Evolutionary conservation across 768 basidiomycete species (phyloP).

Genomic region (Podaxis sp.): DNA sequence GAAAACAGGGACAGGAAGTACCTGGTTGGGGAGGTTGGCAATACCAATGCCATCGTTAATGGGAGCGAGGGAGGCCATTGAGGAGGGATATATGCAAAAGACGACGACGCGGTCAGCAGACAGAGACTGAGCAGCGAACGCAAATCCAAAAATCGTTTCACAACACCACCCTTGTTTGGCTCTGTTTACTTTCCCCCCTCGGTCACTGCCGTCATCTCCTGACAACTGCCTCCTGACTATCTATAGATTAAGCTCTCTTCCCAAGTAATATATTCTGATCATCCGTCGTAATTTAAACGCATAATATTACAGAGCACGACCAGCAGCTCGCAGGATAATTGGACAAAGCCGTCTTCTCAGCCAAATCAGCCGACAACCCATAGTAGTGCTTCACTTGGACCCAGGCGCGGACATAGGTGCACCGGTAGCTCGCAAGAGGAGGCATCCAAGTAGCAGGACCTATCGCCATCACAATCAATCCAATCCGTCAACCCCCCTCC

Average conservation of each 20-base stretch:
- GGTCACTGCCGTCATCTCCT: conserved; percentile 5
- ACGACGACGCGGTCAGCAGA: conserved; percentile 26
- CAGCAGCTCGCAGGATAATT: conserved; percentile 38
- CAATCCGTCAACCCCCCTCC: neutral
- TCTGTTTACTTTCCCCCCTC: conserved; percentile 18
- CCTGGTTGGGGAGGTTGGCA: conserved; percentile 98
- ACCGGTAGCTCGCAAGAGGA: conserved; percentile 44
- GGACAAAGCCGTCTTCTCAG: conserved; percentile 49
- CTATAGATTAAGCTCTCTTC: too few species aligned
- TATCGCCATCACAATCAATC: conserved; percentile 12
- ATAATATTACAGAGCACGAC: neutral
- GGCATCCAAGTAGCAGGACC: conserved; percentile 52
- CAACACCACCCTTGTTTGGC: conserved; percentile 28
- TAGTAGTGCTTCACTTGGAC: conserved; percentile 46
- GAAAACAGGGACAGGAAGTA: conserved; percentile 30
- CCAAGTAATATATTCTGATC: too few species aligned
- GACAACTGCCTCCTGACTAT: neutral
- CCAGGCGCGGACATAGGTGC: conserved; percentile 55
- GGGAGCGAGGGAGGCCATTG: conserved; percentile 47
- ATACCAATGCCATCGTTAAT: conserved; percentile 84
- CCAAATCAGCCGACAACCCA: conserved; percentile 44
- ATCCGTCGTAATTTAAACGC: too few species aligned
- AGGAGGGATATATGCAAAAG: conserved; percentile 16
- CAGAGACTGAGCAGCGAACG: conserved; percentile 14
- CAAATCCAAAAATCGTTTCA: conserved; percentile 38